These are phyloP conservation scores for Cercospora canescens DNA, from an alignment of 2,329 filamentous ascomycete genomes.

Conservation along the genomic window DNA sequence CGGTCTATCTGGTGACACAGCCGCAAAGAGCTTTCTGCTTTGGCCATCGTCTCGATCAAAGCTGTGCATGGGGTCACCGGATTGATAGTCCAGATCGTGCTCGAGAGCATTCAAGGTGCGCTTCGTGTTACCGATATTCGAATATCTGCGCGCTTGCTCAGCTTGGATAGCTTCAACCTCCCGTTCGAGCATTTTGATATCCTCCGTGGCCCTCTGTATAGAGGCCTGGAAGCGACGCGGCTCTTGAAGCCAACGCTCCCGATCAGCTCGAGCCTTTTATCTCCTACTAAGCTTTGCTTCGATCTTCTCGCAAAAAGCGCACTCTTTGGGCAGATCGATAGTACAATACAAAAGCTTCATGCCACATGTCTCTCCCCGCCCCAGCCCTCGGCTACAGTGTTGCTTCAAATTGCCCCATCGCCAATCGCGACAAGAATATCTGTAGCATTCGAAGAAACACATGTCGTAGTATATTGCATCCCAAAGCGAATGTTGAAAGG, in stretches of 20 bases:
- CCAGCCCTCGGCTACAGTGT: constrained; percentile 92
- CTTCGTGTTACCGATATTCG: constrained; percentile 28
- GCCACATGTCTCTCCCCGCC: constrained; percentile 93
- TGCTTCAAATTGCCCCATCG: constrained; percentile 92
- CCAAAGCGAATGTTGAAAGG: too few species aligned
- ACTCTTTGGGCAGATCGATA: constrained; percentile 62
- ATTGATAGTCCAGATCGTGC: too few species aligned
- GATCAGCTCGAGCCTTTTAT: constrained; percentile 71
- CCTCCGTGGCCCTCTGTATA: constrained; percentile 67
- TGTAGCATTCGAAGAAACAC: constrained; percentile 95
- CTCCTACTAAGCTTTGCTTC: constrained; percentile 78
- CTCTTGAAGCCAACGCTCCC: constrained; percentile 75
- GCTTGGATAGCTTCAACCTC: constrained; percentile 65
- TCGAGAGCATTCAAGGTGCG: too few species aligned
- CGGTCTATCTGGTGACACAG: too few species aligned
- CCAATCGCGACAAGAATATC: constrained; percentile 85
- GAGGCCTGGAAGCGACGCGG: constrained; percentile 60
- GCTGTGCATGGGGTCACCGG: too few species aligned
- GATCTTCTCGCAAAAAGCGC: constrained; percentile 85
- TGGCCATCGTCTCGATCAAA: too few species aligned
- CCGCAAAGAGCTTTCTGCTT: too few species aligned
- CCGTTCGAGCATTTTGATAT: constrained; percentile 68
- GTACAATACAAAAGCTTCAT: constrained; percentile 87
- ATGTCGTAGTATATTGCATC: too few species aligned
- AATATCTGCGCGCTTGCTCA: constrained; percentile 31